Evolutionary conservation across 2,329 filamentous ascomycete species (phyloP), one percentile per base, ranked within the genome.

Genomic region (Calonectria fujianensis): DNA sequence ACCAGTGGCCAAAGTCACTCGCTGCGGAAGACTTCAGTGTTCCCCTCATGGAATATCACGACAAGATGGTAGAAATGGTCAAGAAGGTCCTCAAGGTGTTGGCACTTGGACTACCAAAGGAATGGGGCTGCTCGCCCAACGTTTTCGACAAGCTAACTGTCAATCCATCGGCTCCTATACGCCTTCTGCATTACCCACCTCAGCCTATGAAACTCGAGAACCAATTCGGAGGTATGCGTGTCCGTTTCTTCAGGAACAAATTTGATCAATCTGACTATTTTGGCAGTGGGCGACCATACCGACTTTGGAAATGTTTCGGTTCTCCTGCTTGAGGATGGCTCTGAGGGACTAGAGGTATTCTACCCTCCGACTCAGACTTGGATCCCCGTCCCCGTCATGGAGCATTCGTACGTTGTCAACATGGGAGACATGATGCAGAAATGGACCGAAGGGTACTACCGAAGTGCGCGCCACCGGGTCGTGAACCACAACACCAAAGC

Each of bases 381-480:
- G 51, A 54, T 54, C 14, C 27, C 51, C 14, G 82, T 85, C 0
- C 82, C 82, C 1, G 81, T 81, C 2, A 80, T 80, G 45, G 74
- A 80, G 64, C 74, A 79, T 24, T 80, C 81, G 10, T 85, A 82
- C 59, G 84, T 86, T 9, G 83, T 85, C 71, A 85, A 86, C 54
- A 82, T 85, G 39, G 84, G 84, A 7, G 84, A 86, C 69, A 81
- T 85, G 80, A 79, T 85, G 75, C 77, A 83, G 77, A 80, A 79
- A 51, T 84, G 76, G 69, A 83, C 82, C 0, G 78, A 74, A 1
- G 82, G 82, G 11, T 81, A 80, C 66, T 84, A 83, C 61, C 78
- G 79, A 52, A 83, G 82, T 71, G 82, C 82, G n/a, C 75, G 78
- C 24, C 82, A 84, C 73, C 76, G 82, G 14, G 82, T 84, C 9